phyloP scores from a whole-genome alignment of 2,329 filamentous ascomycete species.

The Fusarium musae region DNA sequence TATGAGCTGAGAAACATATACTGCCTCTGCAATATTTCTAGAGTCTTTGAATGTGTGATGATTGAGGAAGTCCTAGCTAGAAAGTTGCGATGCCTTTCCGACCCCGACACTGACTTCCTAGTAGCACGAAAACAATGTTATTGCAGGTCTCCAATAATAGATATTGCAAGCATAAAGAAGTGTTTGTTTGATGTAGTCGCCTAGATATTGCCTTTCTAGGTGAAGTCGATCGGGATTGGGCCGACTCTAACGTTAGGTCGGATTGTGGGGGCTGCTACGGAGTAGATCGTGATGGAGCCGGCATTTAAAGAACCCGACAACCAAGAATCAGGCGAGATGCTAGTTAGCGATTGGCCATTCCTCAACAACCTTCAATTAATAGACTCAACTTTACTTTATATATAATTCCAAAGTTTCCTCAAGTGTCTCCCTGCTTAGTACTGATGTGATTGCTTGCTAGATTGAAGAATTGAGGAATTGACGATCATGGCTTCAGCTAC shows the following conservation, averaged over 20 bases:
- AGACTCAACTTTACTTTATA: not conserved
- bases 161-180: not conserved
- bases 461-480: not conserved
- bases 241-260: conserved; percentile 5
- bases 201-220: conserved; percentile 4
- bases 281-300: not conserved
- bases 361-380: not conserved
- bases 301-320: conserved; percentile 8
- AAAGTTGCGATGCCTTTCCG: not conserved
- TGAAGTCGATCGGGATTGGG: conserved; percentile 15
- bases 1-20: not conserved
- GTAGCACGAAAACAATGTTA: not conserved
- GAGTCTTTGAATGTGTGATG: not conserved
- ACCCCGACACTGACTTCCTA: not conserved
- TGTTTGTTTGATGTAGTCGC: not conserved
- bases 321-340: conserved; percentile 13
- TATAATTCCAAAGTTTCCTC: not conserved
- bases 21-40: not conserved
- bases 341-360: not conserved
- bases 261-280: conserved; percentile 10
- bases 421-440: not conserved
- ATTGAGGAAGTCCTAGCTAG: not conserved
- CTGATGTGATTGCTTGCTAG: not conserved
- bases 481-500: conserved; percentile 17
- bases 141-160: accelerated